A percentile compares a stretch with the other conserved stretches of the same genome.
Evolutionary conservation across 2,329 filamentous ascomycete genomes (phyloP).

Genomic region (Hypoxylon sp.): DNA sequence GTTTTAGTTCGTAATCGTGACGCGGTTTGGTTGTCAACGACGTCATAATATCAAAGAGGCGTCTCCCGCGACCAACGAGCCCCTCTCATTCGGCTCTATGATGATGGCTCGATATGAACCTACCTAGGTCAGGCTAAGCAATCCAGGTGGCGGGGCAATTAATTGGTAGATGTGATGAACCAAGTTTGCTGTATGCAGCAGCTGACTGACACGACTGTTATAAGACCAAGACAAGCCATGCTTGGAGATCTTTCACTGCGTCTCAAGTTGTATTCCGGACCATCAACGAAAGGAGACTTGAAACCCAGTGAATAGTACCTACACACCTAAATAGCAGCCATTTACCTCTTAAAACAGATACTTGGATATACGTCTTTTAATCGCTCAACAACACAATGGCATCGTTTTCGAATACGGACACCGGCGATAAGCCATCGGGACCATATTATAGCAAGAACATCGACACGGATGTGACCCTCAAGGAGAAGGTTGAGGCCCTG

Average conservation of each 20-base stretch:
- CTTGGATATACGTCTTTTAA: not conserved
- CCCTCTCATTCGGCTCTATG: conserved; percentile 28
- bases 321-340: not conserved
- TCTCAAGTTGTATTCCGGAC: conserved; percentile 9
- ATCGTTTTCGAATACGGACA: conserved; percentile 43
- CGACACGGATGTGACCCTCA: conserved; percentile 69
- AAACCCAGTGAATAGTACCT: not conserved
- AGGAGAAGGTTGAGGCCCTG: conserved; percentile 76
- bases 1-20: conserved; percentile 41
- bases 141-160: conserved; percentile 20
- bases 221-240: conserved; percentile 32
- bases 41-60: conserved; percentile 37
- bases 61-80: conserved; percentile 20
- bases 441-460: conserved; percentile 77
- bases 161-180: conserved; percentile 9
- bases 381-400: conserved; percentile 24
- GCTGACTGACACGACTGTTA: not conserved
- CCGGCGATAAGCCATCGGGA: conserved; percentile 57
- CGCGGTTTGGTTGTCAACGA: conserved; percentile 35
- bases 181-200: conserved; percentile 18
- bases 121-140: conserved; percentile 7
- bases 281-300: not conserved
- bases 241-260: not conserved
- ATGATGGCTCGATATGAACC: conserved; percentile 24
- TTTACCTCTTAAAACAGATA: not conserved